Percentiles rank a stretch among this genome's conserved stretches.
Conservation (phyloP, 176 grass and related monocot genomes). For the Typha latifolia region DNA sequence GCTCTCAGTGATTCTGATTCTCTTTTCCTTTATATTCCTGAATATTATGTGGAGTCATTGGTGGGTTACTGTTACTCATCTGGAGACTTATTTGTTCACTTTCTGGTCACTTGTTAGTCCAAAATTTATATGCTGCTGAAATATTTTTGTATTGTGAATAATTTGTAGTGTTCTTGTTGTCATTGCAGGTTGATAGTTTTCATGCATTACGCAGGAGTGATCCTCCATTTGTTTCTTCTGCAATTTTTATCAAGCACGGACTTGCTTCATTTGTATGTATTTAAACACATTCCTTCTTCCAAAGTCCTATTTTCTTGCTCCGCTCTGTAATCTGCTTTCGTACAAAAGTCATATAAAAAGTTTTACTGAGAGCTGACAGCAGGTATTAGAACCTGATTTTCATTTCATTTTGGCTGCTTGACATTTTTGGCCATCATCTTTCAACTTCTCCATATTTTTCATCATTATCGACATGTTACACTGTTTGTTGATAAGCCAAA, state of each 20-base stretch:
- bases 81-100: neutral
- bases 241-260: slow-evolving; percentile 70
- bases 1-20: slow-evolving; percentile 47
- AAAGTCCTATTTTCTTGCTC: neutral
- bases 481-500: too few species aligned
- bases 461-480: too few species aligned
- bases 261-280: slow-evolving; percentile 70
- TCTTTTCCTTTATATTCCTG: slow-evolving; percentile 58
- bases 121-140: neutral
- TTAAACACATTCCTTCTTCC: neutral
- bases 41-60: slow-evolving; percentile 83
- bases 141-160: too few species aligned
- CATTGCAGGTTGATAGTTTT: slow-evolving; percentile 68
- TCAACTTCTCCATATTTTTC: too few species aligned
- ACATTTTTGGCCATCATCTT: too few species aligned
- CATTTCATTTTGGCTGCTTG: too few species aligned
- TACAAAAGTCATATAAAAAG: too few species aligned
- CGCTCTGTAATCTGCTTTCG: too few species aligned
- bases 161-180: neutral
- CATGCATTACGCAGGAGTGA: slow-evolving; percentile 83
- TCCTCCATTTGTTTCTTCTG: slow-evolving; percentile 74
- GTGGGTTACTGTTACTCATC: slow-evolving; percentile 29
- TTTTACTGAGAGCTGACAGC: too few species aligned
- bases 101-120: neutral
- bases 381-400: too few species aligned